These are phyloP conservation scores for Xylaria arbuscula DNA, from an alignment of 2,329 filamentous ascomycete species.

Conservation along the genomic window DNA sequence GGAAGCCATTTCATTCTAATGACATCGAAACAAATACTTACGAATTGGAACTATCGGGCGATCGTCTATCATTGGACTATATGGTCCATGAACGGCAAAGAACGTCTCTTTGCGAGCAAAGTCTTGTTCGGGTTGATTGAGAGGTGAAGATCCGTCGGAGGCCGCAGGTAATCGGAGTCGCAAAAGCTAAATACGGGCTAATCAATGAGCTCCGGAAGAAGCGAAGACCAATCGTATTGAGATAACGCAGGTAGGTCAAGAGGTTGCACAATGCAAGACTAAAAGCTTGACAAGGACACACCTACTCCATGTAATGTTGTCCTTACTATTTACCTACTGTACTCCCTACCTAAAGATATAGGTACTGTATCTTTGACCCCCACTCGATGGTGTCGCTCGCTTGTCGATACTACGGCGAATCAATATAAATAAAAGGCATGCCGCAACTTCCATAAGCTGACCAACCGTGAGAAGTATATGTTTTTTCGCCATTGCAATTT, in stretches of 20 bases:
- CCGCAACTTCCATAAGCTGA: neutral
- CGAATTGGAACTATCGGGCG: neutral
- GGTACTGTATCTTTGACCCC: neutral
- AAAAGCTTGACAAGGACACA: neutral
- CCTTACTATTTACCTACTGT: neutral
- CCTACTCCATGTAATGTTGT: neutral
- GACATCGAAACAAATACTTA: neutral
- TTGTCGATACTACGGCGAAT: neutral
- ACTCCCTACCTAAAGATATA: neutral
- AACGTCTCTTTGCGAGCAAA: neutral
- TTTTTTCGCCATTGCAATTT: neutral
- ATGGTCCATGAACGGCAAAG: neutral
- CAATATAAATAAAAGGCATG: neutral
- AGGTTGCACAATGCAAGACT: neutral
- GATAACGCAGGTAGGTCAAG: neutral
- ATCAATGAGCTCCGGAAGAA: neutral
- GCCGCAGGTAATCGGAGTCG: slow-evolving; percentile 41
- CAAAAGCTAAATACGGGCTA: neutral
- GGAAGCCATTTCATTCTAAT: neutral
- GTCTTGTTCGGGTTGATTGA: neutral
- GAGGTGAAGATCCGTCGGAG: slow-evolving; percentile 40
- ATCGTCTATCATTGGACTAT: neutral
- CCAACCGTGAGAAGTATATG: neutral
- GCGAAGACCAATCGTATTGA: neutral
- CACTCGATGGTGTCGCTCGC: slow-evolving; percentile 13